These are phyloP conservation scores for Parsonsia alboflavescens DNA, from an alignment of 257 asterid species.

Conservation along the genomic window DNA sequence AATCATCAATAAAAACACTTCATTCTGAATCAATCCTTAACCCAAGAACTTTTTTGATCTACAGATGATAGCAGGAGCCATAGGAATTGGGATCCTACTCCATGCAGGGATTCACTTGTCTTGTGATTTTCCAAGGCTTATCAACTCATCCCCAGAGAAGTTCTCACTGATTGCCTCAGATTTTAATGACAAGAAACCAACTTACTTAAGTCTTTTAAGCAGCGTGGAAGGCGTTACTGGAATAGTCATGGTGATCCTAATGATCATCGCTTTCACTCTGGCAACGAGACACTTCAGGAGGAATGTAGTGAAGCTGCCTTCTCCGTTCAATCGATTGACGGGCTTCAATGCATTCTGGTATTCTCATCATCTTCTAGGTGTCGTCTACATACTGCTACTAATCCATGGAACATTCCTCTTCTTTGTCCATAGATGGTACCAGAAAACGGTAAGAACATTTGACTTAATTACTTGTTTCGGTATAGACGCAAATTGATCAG, in stretches of 20 bases:
- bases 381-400: conserved; percentile 63
- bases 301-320: conserved; percentile 59
- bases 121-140: conserved; percentile 73
- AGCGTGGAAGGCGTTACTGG: conserved; percentile 60
- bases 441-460: conserved; percentile 55
- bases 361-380: conserved; percentile 84
- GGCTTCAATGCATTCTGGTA: conserved; percentile 98
- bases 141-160: conserved; percentile 50
- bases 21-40: neutral
- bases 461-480: neutral
- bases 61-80: conserved; percentile 62
- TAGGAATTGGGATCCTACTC: conserved; percentile 50
- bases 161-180: conserved; percentile 61
- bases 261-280: conserved; percentile 59
- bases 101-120: conserved; percentile 70
- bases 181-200: conserved; percentile 52
- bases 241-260: conserved; percentile 56
- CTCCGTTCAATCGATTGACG: conserved; percentile 60
- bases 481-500: neutral
- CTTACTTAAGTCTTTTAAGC: conserved; percentile 39
- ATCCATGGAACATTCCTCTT: conserved; percentile 67
- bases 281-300: conserved; percentile 66
- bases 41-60: neutral
- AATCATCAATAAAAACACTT: neutral
- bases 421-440: conserved; percentile 73